Evolutionary conservation across 345 rosid genomes (phyloP).

Genomic region (Erysimum cheiranthoides): DNA sequence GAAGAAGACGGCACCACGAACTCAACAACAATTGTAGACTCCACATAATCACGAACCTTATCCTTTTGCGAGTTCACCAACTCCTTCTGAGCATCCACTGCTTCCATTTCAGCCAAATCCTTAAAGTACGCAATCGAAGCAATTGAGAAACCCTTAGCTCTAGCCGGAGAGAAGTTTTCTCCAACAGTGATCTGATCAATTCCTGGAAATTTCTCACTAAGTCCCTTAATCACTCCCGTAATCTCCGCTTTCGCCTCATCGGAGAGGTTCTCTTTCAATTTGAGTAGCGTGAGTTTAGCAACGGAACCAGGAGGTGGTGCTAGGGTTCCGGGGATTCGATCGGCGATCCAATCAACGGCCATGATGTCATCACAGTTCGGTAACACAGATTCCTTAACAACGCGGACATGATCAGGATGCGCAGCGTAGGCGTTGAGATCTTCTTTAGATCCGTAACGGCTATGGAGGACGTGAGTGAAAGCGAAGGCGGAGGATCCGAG

Average conservation of each 20-base stretch:
- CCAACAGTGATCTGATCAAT: constrained; percentile 66
- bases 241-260: constrained; percentile 60
- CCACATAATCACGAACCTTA: constrained; percentile 62
- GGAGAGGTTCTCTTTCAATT: constrained; percentile 58
- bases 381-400: constrained; percentile 60
- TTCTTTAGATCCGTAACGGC: constrained; percentile 80
- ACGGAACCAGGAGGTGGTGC: constrained; percentile 61
- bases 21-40: constrained; percentile 69
- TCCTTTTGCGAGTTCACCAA: constrained; percentile 59
- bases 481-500: constrained; percentile 53
- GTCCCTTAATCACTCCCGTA: constrained; percentile 51
- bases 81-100: constrained; percentile 43
- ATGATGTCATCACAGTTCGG: constrained; percentile 84
- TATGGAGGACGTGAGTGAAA: constrained; percentile 93
- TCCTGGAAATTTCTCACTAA: constrained; percentile 49
- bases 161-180: constrained; percentile 83
- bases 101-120: constrained; percentile 61
- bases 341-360: constrained; percentile 93
- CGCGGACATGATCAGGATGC: constrained; percentile 70
- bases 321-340: constrained; percentile 46
- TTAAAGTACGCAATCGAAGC: constrained; percentile 73
- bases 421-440: constrained; percentile 62
- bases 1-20: constrained; percentile 57
- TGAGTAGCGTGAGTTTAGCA: constrained; percentile 59
- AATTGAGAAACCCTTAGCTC: constrained; percentile 78